Evolutionary conservation across 306 rosid species (phyloP), one percentile per base, ranked within the genome.

Genomic region (Betula pendula): DNA sequence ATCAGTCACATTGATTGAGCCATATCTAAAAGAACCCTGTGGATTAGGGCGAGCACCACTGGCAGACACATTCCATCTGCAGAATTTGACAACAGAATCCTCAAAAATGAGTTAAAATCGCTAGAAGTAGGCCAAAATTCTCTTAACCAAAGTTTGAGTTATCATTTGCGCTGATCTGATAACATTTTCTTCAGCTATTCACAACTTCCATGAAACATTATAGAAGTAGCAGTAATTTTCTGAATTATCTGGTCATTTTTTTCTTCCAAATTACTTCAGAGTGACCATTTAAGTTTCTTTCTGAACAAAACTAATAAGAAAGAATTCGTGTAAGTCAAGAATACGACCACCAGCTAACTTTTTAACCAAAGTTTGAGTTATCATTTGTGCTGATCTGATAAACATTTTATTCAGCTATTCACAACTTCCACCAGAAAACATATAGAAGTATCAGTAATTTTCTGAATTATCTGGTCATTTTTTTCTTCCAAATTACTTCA

Each of bases 21-120:
- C 98, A 49, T 94, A 94, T 90, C 88, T 86, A 81, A 94, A 94
- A 48, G 98, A 92, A 22, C 98, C 98, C 80, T 94, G 98, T 10
- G 98, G 98, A 73, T 94, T 94, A 50, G 98, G 98, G 75, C 98
- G 96, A 68, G 98, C 97, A 73, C 98, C 98, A 72, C 98, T 94
- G 11, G 98, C 98, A 19, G 98, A 87, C 75, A 94, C 98, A 69
- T 94, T 94, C 98, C 98, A 92, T 80, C 98, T 94, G 85, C 86
- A 79, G 20, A 70, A 75, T 50, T 73, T 22, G 69, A 81, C 71
- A 77, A 73, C 19, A 80, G 55, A 73, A 70, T 73, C 75, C 27
- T 67, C 65, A 31, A 79, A 74, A 7, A 43, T 73, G 66, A 69
- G 33, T 17, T 44, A 62, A 16, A 17, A 27, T 24, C 11, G 15